Evolutionary conservation across 108 stramenopile species (phyloP), one percentile per base, ranked within the genome.

Genomic region (Pseudonitzschia delicatissima): DNA sequence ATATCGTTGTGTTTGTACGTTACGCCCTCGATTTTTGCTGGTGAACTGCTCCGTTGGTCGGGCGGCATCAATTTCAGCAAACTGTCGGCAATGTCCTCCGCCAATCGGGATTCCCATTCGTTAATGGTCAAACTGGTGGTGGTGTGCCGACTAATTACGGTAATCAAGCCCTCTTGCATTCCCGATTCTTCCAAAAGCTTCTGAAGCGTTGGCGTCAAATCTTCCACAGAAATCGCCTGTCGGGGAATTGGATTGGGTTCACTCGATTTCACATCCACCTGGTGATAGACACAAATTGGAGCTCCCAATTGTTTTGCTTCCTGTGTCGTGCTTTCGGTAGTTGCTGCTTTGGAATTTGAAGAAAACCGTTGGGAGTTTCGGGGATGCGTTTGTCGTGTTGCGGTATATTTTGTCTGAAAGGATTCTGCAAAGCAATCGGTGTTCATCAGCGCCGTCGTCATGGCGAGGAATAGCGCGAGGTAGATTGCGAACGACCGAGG

Each of bases 61-160:
- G 93, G 88, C 26, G 93, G 93, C 17, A 83, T 85, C 44, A 94
- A 58, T 11, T 50, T 28, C 47, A 81, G 63, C 52, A 87, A 87
- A 35, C 45, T 80, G 40, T 84, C 47, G 64, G 76, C 74, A 62
- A 91, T 75, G 69, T 94, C 93, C 44, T 71, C 68, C n/a, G 83
- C 88, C 53, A 94, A 58, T 11, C 90, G 79, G 0, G 66, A 51
- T 77, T 94, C 93, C 36, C 79, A 72, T 67, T 94, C 90, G 63
- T 95, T 95, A 73, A 95, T 90, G 31, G 86, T 86, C 57, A 95
- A 74, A 9, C 87, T 88, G 7, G 90, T 92, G 32, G 93, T 95
- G 13, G 93, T 95, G 68, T 95, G 93, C 17, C 79, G 83, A 40
- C 82, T 81, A 36, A 92, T 84, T 1, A 95, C 86, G 23, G 81